phyloP scores from a whole-genome alignment of 441 rosid species.

The Biscutella laevigata region DNA sequence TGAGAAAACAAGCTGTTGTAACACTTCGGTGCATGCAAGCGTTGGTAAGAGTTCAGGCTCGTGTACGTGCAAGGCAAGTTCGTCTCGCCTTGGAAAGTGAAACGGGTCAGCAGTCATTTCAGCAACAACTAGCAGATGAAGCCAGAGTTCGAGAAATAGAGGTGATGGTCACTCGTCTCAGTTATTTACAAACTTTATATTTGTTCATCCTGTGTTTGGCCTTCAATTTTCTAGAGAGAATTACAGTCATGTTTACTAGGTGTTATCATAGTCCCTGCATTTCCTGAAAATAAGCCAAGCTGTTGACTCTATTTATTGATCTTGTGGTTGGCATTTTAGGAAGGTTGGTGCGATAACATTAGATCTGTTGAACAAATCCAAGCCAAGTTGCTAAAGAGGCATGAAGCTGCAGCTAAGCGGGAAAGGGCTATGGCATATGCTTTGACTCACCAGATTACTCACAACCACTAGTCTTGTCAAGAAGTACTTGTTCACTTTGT shows the following conservation, averaged over 20 bases:
- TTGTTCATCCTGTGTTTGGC: too few relatives aligned
- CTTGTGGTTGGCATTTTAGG: too few relatives aligned
- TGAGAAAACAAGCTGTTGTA: slow-evolving; percentile 97
- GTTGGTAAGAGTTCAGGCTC: slow-evolving; percentile 96
- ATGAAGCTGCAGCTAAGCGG: slow-evolving; percentile 98
- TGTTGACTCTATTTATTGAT: too few relatives aligned
- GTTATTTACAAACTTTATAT: too few relatives aligned
- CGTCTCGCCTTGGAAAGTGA: slow-evolving; percentile 87
- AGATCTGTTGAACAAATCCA: slow-evolving; percentile 97
- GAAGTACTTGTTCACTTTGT: neutral
- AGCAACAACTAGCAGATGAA: slow-evolving; percentile 75
- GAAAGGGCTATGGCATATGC: slow-evolving; percentile 99
- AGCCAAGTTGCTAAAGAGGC: slow-evolving; percentile 81
- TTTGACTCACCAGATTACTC: slow-evolving; percentile 78
- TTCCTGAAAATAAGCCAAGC: too few relatives aligned
- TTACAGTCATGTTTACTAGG: neutral
- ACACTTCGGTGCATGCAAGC: slow-evolving; percentile 99
- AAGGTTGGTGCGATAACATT: slow-evolving; percentile 92
- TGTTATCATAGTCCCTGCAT: slow-evolving; percentile 25
- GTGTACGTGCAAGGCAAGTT: slow-evolving; percentile 92
- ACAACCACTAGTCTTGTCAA: neutral
- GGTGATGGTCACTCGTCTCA: slow-evolving; percentile 30
- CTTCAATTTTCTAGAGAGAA: neutral
- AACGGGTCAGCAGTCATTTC: slow-evolving; percentile 59
- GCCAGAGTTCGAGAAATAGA: slow-evolving; percentile 82